Conservation (phyloP, 2,329 filamentous ascomycete genomes). For the Alternaria arbusti region DNA sequence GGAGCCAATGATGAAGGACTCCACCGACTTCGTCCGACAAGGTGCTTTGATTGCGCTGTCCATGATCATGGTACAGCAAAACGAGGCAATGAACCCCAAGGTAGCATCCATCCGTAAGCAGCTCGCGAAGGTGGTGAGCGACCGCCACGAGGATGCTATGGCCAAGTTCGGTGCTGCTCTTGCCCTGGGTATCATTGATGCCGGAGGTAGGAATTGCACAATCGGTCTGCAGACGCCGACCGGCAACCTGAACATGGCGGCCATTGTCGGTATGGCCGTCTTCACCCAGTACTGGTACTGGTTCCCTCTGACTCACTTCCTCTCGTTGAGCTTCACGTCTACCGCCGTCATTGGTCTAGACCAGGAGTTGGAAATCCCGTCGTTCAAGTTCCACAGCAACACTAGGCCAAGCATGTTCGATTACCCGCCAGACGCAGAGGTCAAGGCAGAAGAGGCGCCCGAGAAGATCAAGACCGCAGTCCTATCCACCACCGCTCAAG, state of each 20-base stretch:
- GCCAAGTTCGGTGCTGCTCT: slow-evolving; percentile 97
- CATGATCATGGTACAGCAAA: slow-evolving; percentile 99
- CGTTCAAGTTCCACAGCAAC: slow-evolving; percentile 95
- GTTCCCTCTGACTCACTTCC: slow-evolving; percentile 98
- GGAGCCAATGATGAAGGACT: slow-evolving; percentile 99
- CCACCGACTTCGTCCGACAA: slow-evolving; percentile 96
- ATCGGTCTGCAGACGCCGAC: slow-evolving; percentile 98
- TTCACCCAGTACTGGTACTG: slow-evolving; percentile 99
- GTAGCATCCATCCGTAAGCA: slow-evolving; percentile 89
- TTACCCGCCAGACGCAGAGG: slow-evolving; percentile 95
- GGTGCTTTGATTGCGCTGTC: slow-evolving; percentile 91
- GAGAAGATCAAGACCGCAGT: slow-evolving; percentile 95
- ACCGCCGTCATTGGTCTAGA: slow-evolving; percentile 95
- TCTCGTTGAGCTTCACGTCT: slow-evolving; percentile 94
- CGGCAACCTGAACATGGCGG: slow-evolving; percentile 97
- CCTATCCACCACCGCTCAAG: slow-evolving; percentile 94
- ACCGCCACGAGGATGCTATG: slow-evolving; percentile 98
- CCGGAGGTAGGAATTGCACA: slow-evolving; percentile 96
- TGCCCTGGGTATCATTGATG: slow-evolving; percentile 95
- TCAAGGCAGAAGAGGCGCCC: slow-evolving; percentile 91
- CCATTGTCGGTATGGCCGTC: slow-evolving; percentile 95
- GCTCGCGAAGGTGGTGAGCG: slow-evolving; percentile 89
- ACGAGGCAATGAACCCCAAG: slow-evolving; percentile 98
- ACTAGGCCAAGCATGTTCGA: slow-evolving; percentile 95
- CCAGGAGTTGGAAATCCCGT: slow-evolving; percentile 89